phyloP scores from a whole-genome alignment of 371 early-diverging fungal genomes.

The Phascolomyces articulosus region DNA sequence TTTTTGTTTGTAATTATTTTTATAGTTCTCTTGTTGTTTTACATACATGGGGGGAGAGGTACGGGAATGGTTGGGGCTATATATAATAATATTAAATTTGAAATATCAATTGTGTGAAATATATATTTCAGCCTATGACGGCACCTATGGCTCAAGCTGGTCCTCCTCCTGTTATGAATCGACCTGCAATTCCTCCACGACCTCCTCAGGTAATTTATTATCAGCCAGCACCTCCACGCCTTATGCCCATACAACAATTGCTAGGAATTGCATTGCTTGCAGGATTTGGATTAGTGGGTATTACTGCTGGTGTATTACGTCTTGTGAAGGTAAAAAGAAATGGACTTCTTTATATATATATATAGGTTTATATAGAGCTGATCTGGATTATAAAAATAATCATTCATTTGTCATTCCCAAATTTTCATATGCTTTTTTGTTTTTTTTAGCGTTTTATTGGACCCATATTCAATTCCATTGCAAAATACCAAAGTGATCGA shows the following conservation, averaged over 20 bases:
- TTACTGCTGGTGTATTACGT: conserved; percentile 42
- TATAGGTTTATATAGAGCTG: not conserved
- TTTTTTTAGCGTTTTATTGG: conserved; percentile 18
- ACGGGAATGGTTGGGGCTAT: too few relatives aligned
- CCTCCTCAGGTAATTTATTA: conserved; percentile 37
- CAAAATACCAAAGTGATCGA: conserved; percentile 17
- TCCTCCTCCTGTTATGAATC: conserved; percentile 8
- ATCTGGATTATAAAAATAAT: not conserved
- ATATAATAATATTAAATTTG: too few relatives aligned
- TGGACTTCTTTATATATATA: not conserved
- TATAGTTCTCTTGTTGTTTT: not conserved
- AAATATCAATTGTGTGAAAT: conserved; percentile 31
- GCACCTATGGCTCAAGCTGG: conserved; percentile 2
- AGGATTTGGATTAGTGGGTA: conserved; percentile 42
- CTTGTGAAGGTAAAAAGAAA: conserved; percentile 39
- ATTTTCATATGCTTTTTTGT: not conserved
- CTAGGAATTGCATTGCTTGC: conserved; percentile 39
- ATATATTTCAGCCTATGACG: conserved; percentile 5
- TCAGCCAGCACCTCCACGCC: conserved; percentile 29
- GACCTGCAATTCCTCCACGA: conserved; percentile 16
- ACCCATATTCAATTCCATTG: conserved; percentile 19
- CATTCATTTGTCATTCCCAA: too few relatives aligned
- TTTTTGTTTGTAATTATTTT: too few relatives aligned
- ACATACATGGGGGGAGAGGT: not conserved
- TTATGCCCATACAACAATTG: conserved; percentile 35